Base-by-base conservation (phyloP, 2,329 filamentous ascomycete genomes). In the Sarocladiaceae sp. region DNA sequence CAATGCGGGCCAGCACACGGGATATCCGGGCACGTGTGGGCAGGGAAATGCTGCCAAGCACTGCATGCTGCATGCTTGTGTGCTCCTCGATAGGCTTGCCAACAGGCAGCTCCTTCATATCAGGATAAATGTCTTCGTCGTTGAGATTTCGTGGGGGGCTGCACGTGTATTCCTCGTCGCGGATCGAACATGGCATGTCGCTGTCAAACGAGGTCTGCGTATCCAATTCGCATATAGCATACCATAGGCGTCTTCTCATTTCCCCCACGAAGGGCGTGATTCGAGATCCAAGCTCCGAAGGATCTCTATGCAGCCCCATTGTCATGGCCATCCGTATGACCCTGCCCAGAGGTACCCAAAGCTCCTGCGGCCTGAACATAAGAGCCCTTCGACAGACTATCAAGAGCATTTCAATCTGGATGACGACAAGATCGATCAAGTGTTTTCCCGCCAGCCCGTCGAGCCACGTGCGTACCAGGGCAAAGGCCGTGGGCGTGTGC, bases 241-340 rank as follows among this genome's bases (percentile, higher is more conserved):
- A 76, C 75, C 75, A 79, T 19, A 79, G 55, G 47, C 71, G 66
- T n/a, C 75, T 65, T 26, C 75, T 62, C 48, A 72, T 65, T 56
- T 79, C 75, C n/a, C 68, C 69, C 34, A 69, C 64, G 51, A 76
- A 78, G 0, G 72, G 63, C 4, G 65, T 62, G 43, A 78, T 69
- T 23, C 69, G 66, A 3, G 64, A 61, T 20, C 67, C 63, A 45
- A 73, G 76, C 50, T 79, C 75, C 12, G 70, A 70, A 3, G 75
- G 73, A 44, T 79, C 75, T 3, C 74, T 67, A 51, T 79, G 75
- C 37, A 79, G 60, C 3, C 74, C 75, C 73, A 79, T 78, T 3
- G 70, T 73, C 74, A 78, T 78, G 23, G 73, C 75, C 63, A 75
- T 73, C 13, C 75, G 70, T 4, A 77, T 67, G 33, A 78, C 69